Evolutionary conservation across 202 grass and related monocot genomes (phyloP).

Genomic region (Elaeis oleifera): DNA sequence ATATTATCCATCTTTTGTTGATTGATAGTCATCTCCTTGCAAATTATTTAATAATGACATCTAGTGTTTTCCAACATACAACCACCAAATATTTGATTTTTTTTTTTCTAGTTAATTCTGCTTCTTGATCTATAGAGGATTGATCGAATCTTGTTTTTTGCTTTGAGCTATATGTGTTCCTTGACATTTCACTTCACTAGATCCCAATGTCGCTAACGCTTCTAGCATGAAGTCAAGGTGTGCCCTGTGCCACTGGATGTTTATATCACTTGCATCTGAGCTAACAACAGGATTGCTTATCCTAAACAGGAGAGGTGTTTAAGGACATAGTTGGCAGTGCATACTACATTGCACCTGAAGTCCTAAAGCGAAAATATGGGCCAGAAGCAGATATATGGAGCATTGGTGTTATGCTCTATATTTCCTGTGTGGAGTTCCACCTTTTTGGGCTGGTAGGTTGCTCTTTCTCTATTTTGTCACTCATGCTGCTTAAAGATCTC

Average conservation of each 20-base stretch:
- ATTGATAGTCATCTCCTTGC: too few relatives aligned
- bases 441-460: constrained; percentile 59
- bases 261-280: neutral
- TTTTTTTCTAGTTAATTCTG: too few relatives aligned
- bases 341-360: constrained; percentile 88
- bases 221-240: neutral
- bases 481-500: neutral
- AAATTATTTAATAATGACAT: too few relatives aligned
- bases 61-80: too few relatives aligned
- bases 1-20: too few relatives aligned
- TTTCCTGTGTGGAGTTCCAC: constrained; percentile 81
- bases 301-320: constrained; percentile 49
- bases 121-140: too few relatives aligned
- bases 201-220: too few relatives aligned
- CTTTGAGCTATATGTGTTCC: neutral
- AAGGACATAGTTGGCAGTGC: constrained; percentile 77
- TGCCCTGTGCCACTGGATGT: neutral
- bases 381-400: constrained; percentile 87
- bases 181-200: neutral
- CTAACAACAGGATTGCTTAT: too few relatives aligned
- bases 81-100: too few relatives aligned
- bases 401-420: constrained; percentile 91
- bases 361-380: constrained; percentile 66
- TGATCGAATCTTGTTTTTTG: neutral
- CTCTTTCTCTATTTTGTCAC: constrained; percentile 3